A percentile compares a stretch with the other conserved stretches of the same genome.
Conservation (phyloP, 1,139 yeast genomes). For the Candida sanyaensis region DNA sequence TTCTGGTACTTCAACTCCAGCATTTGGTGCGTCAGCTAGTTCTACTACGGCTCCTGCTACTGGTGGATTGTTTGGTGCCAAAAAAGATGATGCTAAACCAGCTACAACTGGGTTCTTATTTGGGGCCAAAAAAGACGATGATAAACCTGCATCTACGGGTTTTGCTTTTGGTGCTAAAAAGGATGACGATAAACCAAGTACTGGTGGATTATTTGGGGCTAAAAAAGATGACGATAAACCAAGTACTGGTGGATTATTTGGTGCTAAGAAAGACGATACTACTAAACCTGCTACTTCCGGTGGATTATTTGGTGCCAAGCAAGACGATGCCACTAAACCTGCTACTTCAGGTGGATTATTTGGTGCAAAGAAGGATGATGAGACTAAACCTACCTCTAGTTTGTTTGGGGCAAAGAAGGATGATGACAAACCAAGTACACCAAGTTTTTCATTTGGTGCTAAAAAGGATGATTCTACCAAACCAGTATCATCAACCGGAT, state of each 20-base stretch:
- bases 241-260: conserved; percentile 14
- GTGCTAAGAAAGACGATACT: conserved; percentile 22
- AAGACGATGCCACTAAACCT: conserved; percentile 18
- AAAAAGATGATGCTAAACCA: conserved; percentile 21
- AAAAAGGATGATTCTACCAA: conserved; percentile 21
- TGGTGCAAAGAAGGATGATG: conserved; percentile 28
- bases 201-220: conserved; percentile 17
- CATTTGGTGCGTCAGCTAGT: conserved; percentile 17
- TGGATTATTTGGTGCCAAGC: conserved; percentile 20
- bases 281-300: conserved; percentile 16
- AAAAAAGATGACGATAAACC: conserved; percentile 21
- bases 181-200: conserved; percentile 18
- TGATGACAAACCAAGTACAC: conserved; percentile 6
- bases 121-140: conserved; percentile 25
- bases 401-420: too few relatives aligned
- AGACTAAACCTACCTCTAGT: conserved; percentile 14
- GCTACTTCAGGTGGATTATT: conserved; percentile 19
- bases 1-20: conserved; percentile 15
- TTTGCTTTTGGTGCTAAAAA: conserved; percentile 20
- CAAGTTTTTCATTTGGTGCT: conserved; percentile 24
- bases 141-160: conserved; percentile 19
- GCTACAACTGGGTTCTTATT: conserved; percentile 16
- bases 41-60: conserved; percentile 9
- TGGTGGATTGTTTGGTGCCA: conserved; percentile 13
- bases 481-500: conserved; percentile 17